These are phyloP conservation scores for Periconia sp. DNA, from an alignment of 2,329 filamentous ascomycete species.

Conservation along the genomic window DNA sequence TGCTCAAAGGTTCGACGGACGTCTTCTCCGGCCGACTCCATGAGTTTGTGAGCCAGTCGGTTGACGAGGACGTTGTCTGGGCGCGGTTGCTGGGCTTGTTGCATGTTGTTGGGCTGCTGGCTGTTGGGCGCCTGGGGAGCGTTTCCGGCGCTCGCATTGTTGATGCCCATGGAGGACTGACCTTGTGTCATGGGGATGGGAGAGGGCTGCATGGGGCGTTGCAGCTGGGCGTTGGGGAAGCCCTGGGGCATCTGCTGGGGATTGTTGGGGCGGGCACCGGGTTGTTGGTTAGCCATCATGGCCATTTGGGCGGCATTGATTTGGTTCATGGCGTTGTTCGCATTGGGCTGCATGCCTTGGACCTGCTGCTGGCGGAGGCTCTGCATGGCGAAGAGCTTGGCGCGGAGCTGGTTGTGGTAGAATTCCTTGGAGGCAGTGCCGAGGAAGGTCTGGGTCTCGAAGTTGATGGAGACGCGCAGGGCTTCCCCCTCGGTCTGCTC, in stretches of 20 bases:
- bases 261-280: constrained; percentile 45
- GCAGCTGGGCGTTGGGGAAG: constrained; percentile 57
- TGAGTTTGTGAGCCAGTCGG: constrained; percentile 54
- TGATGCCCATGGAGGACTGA: constrained; percentile 40
- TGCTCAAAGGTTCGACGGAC: constrained; percentile 51
- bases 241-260: constrained; percentile 49
- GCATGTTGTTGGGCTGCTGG: constrained; percentile 41
- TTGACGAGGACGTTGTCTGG: constrained; percentile 45
- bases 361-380: constrained; percentile 35
- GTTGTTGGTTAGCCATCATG: constrained; percentile 45
- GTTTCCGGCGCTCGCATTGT: constrained; percentile 27
- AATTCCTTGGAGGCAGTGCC: constrained; percentile 36
- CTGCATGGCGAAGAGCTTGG: constrained; percentile 36
- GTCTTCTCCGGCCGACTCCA: constrained; percentile 55
- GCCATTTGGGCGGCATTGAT: constrained; percentile 42
- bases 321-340: constrained; percentile 34
- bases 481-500: constrained; percentile 34
- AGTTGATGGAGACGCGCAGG: constrained; percentile 32
- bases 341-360: constrained; percentile 29
- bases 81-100: constrained; percentile 28
- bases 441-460: constrained; percentile 37
- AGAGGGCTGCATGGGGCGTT: constrained; percentile 58
- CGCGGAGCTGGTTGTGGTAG: constrained; percentile 36
- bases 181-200: constrained; percentile 50
- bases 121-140: constrained; percentile 35